phyloP scores from a whole-genome alignment of 2,329 filamentous ascomycete species.

The Fusarium metavorans region DNA sequence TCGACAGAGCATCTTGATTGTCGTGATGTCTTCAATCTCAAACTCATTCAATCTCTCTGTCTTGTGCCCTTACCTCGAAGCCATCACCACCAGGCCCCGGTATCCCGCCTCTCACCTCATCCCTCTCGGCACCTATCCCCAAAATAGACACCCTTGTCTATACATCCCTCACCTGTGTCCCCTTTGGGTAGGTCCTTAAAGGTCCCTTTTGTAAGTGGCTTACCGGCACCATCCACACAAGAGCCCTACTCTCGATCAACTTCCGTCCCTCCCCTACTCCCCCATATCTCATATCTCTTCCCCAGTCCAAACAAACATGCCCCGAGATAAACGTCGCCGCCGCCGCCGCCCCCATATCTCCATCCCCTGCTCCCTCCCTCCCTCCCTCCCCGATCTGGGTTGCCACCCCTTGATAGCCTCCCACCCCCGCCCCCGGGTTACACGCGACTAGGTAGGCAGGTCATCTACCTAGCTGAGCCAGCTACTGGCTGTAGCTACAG shows the following conservation, averaged over 20 bases:
- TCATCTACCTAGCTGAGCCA: neutral
- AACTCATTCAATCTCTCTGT: neutral
- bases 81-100: neutral
- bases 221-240: neutral
- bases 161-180: neutral
- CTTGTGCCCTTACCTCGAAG: neutral
- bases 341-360: neutral
- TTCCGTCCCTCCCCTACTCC: neutral
- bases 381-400: neutral
- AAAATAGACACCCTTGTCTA: neutral
- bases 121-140: neutral
- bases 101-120: neutral
- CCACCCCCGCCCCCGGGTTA: neutral
- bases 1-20: neutral
- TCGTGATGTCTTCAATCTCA: neutral
- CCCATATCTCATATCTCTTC: neutral
- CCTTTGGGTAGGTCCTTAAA: slow-evolving; percentile 1
- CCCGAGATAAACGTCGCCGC: neutral
- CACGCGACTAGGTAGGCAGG: neutral
- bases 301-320: neutral
- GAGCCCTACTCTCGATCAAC: neutral
- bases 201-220: slow-evolving; percentile 6
- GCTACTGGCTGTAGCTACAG: neutral
- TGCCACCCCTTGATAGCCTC: neutral
- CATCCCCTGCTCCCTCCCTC: neutral